These are phyloP conservation scores for Penicillium sp. DNA, from an alignment of 2,329 filamentous ascomycete genomes.

Conservation along the genomic window DNA sequence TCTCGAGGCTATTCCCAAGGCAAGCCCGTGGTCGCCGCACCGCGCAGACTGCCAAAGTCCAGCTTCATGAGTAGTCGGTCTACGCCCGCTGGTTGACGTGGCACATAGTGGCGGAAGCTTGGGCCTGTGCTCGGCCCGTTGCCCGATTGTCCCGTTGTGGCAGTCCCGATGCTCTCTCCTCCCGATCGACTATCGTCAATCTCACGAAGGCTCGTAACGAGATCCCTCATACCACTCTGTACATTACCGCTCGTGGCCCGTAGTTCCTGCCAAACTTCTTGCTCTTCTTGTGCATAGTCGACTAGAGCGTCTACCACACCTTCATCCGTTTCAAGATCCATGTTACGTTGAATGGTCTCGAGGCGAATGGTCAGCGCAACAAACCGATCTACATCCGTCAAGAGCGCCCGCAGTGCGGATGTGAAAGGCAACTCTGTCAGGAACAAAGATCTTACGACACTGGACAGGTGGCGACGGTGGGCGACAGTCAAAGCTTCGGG, in stretches of 20 bases:
- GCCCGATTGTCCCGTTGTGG: constrained; percentile 27
- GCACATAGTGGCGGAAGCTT: constrained; percentile 55
- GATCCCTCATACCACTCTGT: constrained; percentile 63
- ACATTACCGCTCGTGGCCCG: constrained; percentile 62
- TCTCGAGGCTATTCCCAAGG: constrained; percentile 5
- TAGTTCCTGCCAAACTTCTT: constrained; percentile 64
- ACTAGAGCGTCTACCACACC: constrained; percentile 75
- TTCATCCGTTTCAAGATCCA: constrained; percentile 78
- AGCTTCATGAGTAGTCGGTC: constrained; percentile 89
- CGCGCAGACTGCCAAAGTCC: constrained; percentile 53
- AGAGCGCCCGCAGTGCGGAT: constrained; percentile 36
- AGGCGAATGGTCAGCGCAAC: constrained; percentile 73
- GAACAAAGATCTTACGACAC: constrained; percentile 53
- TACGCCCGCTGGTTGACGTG: constrained; percentile 72
- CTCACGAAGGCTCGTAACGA: constrained; percentile 56
- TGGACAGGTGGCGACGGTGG: constrained; percentile 72
- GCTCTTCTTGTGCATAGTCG: constrained; percentile 70
- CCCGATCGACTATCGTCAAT: constrained; percentile 58
- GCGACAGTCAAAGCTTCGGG: constrained; percentile 80
- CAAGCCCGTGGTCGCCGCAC: constrained; percentile 16
- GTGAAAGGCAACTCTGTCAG: constrained; percentile 44
- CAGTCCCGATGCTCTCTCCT: constrained; percentile 33
- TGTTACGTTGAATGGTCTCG: constrained; percentile 70
- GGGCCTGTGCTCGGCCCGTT: constrained; percentile 23
- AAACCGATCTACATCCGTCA: constrained; percentile 69